These are phyloP conservation scores for Rhodotorula kratochvilovae DNA, from an alignment of 768 basidiomycete species.

Conservation along the genomic window DNA sequence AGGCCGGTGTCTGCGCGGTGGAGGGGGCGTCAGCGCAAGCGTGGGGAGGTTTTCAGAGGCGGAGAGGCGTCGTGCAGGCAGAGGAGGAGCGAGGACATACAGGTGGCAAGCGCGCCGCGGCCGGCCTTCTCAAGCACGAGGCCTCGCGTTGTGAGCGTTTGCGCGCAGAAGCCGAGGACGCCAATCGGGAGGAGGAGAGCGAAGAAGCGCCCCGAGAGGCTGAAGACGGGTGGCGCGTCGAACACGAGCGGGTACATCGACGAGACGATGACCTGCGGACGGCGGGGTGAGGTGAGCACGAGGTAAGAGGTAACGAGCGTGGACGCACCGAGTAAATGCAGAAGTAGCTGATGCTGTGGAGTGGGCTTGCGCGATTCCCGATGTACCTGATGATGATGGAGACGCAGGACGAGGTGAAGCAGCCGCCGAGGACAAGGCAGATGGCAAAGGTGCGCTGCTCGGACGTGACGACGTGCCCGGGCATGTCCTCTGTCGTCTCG, in stretches of 20 bases:
- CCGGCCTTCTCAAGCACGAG: constrained; percentile 64
- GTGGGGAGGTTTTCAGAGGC: too few relatives aligned
- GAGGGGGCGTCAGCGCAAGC: background rate
- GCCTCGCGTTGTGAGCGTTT: constrained; percentile 59
- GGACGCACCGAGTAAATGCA: constrained; percentile 53
- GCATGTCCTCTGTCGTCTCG: background rate
- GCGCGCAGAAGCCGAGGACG: constrained; percentile 50
- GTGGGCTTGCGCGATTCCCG: constrained; percentile 67
- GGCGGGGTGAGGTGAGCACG: background rate
- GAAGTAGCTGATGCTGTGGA: constrained; percentile 68
- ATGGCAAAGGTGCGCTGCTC: constrained; percentile 23
- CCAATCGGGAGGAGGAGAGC: constrained; percentile 44
- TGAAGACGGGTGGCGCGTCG: constrained; percentile 43
- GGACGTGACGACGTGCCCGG: background rate
- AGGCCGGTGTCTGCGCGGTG: constrained; percentile 18
- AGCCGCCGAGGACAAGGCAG: constrained; percentile 62
- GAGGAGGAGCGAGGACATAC: constrained; percentile 33
- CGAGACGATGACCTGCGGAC: constrained; percentile 33
- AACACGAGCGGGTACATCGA: constrained; percentile 38
- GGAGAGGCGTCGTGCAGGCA: too few relatives aligned
- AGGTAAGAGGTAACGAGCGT: background rate
- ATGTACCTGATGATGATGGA: constrained; percentile 62
- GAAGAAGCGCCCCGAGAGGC: constrained; percentile 32
- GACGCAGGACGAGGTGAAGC: constrained; percentile 62
- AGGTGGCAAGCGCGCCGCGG: constrained; percentile 61